Evolutionary conservation across 2,329 filamentous ascomycete species (phyloP).

Genomic region (Penicillium sp.): DNA sequence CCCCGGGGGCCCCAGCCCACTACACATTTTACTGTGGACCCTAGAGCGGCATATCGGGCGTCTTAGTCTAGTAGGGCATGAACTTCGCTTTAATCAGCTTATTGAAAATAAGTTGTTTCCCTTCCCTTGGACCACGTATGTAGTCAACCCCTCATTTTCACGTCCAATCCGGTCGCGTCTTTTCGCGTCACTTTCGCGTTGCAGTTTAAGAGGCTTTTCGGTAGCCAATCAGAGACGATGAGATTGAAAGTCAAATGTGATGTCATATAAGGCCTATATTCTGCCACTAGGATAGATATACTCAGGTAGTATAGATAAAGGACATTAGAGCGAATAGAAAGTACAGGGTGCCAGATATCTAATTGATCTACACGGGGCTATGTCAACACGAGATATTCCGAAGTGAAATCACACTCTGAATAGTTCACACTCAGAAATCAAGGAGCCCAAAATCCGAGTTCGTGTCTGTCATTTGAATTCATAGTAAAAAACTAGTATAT

Average conservation of each 20-base stretch:
- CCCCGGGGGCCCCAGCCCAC: background rate
- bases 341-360: background rate
- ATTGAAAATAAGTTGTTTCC: background rate
- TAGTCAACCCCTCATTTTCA: constrained; percentile 2
- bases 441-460: background rate
- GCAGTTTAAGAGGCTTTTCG: background rate
- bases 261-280: background rate
- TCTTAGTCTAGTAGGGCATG: background rate
- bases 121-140: background rate
- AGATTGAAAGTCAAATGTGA: background rate
- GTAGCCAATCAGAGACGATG: constrained; percentile 1
- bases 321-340: background rate
- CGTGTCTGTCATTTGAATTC: background rate
- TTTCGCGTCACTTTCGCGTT: constrained; percentile 19
- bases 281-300: background rate
- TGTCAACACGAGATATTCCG: background rate
- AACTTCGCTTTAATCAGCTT: background rate
- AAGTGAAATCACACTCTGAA: background rate
- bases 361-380: background rate
- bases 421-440: background rate
- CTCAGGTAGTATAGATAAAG: background rate
- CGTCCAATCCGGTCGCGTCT: constrained; percentile 6
- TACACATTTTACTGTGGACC: background rate
- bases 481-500: background rate
- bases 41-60: background rate